Evolutionary conservation across 306 rosid species (phyloP), one percentile per base, ranked within the genome.

Genomic region (Urtica urens): DNA sequence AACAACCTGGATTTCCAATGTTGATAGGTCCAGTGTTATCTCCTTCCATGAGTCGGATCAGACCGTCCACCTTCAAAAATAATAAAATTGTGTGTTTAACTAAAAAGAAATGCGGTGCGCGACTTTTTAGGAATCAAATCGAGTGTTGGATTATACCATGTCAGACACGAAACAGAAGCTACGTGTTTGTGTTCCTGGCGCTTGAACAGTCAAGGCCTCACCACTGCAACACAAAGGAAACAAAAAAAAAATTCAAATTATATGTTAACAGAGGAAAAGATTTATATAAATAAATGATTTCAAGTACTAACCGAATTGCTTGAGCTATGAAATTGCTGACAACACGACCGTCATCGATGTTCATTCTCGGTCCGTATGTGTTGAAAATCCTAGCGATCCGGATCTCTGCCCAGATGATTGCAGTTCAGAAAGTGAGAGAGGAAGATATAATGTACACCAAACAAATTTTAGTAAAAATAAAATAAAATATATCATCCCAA

Each of bases 261-360:
- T n/a, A n/a, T n/a, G n/a, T n/a, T n/a, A n/a, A n/a, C n/a, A n/a
- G n/a, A n/a, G n/a, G n/a, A n/a, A n/a, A n/a, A n/a, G n/a, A n/a
- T n/a, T n/a, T n/a, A n/a, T n/a, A n/a, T n/a, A n/a, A n/a, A n/a
- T n/a, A n/a, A n/a, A n/a, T n/a, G n/a, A n/a, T n/a, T n/a, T n/a
- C n/a, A n/a, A n/a, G 26, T 20, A 53, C 65, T 57, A 51, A 90
- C 97, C 97, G 95, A 44, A 90, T 38, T 8, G 95, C 93, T 76
- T 90, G 97, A 29, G 97, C 97, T 26, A 90, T 77, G 74, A 90
- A 90, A 72, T 90, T 90, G 80, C 97, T 90, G 41, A 90, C 97
- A 18, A 90, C 97, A 51, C 97, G 97, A 1, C 97, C 97, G 38
- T 90, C 97, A 19, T 88, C 97, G 20, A 88, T 88, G 52, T 88